phyloP scores from a whole-genome alignment of 257 asterid species.

The Mentha longifolia region DNA sequence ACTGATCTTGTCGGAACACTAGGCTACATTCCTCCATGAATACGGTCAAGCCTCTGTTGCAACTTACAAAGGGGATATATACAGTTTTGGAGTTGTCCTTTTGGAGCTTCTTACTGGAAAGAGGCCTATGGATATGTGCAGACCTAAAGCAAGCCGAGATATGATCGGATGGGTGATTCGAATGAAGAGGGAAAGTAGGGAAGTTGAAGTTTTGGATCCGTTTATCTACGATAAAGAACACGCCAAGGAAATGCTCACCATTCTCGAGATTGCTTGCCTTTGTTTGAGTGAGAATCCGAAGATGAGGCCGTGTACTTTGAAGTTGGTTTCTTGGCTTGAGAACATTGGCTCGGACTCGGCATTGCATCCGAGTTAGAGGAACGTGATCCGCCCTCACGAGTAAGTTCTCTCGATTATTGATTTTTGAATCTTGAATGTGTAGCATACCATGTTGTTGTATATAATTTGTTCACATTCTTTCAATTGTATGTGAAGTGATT shows the following conservation, averaged over 20 bases:
- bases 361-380: slow-evolving; percentile 19
- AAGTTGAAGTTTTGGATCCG: slow-evolving; percentile 67
- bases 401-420: slow-evolving; percentile 17
- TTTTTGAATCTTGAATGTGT: slow-evolving; percentile 7
- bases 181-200: slow-evolving; percentile 62
- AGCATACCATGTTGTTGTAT: slow-evolving; percentile 25
- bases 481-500: slow-evolving; percentile 8
- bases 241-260: slow-evolving; percentile 51
- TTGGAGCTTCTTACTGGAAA: slow-evolving; percentile 85
- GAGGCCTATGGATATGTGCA: slow-evolving; percentile 87
- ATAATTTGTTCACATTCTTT: slow-evolving; percentile 25
- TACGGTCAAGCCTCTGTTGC: slow-evolving; percentile 81
- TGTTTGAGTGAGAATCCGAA: slow-evolving; percentile 74
- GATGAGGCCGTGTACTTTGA: slow-evolving; percentile 63
- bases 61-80: slow-evolving; percentile 79
- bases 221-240: slow-evolving; percentile 55
- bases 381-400: slow-evolving; percentile 21
- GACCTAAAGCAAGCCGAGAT: slow-evolving; percentile 64
- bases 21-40: slow-evolving; percentile 96
- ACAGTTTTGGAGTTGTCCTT: slow-evolving; percentile 92
- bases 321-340: slow-evolving; percentile 73
- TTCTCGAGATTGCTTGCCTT: slow-evolving; percentile 71
- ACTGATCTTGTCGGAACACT: slow-evolving; percentile 88
- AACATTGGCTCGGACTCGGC: slow-evolving; percentile 42
- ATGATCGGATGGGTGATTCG: slow-evolving; percentile 68